Base-by-base conservation (phyloP, 2,329 filamentous ascomycete species). In the Fusarium fujikuroi region DNA sequence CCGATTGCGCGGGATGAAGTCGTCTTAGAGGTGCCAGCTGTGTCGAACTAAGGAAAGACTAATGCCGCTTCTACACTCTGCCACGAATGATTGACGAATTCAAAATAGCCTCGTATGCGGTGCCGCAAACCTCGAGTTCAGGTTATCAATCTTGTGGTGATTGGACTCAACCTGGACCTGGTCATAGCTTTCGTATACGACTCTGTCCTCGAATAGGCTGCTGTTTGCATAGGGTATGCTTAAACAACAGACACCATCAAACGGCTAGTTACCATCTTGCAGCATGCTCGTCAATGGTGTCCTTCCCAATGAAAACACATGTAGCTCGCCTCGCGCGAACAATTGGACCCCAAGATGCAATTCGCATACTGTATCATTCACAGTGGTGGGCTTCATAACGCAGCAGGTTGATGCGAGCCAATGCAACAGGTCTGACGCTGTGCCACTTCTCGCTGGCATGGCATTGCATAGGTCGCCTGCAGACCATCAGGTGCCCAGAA, bases 401-500 rank as follows among this genome's bases (percentile, higher is more conserved):
- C 42, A 30, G 39, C 40, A 47, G 37, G 52, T 64, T 39, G 58
- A 69, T 60, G 67, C 65, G 74, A 61, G 65, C 75, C 72, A 77
- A 75, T 77, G 66, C 71, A 63, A 62, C 58, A 60, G 64, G 66
- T 66, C 56, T 71, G 47, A 47, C 36, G 66, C 76, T 74, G 75
- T 75, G 75, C 73, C 76, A 70, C 74, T 69, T 70, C 58, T 62
- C 37, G 71, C 57, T 73, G 69, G 70, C 73, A 76, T 72, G 59
- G 73, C 73, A 77, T 78, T 73, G 74, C 76, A 70, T 70, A 70
- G 46, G 73, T 72, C 52, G 60, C 65, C 66, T 77, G 75, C 75
- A 77, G 63, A 69, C 66, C 73, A 78, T 77, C 76, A 77, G 76
- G 71, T 77, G 76, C 66, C 67, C 66, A 69, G 54, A 66, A 52